phyloP scores from a whole-genome alignment of 1,284 basidiomycete species.

The Trametes polyzona region DNA sequence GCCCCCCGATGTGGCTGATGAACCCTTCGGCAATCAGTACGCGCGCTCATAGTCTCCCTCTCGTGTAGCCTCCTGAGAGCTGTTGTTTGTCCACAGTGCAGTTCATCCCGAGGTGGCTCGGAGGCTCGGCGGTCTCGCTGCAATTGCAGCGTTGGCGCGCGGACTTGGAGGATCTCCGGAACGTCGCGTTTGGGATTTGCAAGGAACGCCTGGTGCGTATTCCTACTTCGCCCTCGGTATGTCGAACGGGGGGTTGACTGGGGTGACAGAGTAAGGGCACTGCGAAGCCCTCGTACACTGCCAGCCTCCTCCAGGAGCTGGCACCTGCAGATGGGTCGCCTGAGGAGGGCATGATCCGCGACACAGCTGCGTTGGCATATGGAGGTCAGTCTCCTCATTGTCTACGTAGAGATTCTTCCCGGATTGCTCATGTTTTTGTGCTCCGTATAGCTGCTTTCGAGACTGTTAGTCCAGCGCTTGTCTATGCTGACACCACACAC shows the following conservation, averaged over 20 bases:
- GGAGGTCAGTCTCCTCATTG: conserved; percentile 2
- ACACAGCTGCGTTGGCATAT: conserved; percentile 10
- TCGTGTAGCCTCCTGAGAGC: neutral
- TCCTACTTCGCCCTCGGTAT: neutral
- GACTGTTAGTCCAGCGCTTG: neutral
- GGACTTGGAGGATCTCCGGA: conserved; percentile 5
- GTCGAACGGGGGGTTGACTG: neutral
- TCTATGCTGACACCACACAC: neutral
- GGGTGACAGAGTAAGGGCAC: conserved; percentile 2
- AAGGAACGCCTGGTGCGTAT: conserved; percentile 3
- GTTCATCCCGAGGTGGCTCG: conserved; percentile 9
- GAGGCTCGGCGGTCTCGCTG: conserved; percentile 2
- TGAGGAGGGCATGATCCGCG: conserved; percentile 10
- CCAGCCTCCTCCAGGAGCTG: conserved; percentile 9
- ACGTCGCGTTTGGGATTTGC: neutral
- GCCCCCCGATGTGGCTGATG: conserved; percentile 10
- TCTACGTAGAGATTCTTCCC: neutral
- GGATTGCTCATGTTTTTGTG: neutral
- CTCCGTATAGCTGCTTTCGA: conserved; percentile 5
- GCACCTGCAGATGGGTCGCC: neutral
- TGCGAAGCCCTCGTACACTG: conserved; percentile 8
- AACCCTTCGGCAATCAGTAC: conserved; percentile 8
- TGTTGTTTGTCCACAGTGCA: neutral
- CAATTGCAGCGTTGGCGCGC: conserved; percentile 3
- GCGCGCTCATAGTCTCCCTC: neutral